Evolutionary conservation across 2,329 filamentous ascomycete genomes (phyloP), one percentile per base, ranked within the genome.

Genomic region (Diaporthe sp.): DNA sequence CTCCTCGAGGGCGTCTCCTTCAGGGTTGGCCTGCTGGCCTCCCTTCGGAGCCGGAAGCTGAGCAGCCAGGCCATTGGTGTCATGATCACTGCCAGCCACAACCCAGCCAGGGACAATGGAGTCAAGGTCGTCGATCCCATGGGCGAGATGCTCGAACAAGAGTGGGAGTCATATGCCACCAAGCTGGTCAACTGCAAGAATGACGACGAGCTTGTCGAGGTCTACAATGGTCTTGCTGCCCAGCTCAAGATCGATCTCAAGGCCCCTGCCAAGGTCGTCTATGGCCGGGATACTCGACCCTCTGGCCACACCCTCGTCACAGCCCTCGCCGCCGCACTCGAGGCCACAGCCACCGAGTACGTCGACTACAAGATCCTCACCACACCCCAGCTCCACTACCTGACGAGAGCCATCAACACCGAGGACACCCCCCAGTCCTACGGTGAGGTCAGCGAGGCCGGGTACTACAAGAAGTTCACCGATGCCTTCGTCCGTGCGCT

Each of bases 341-440:
- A 93, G 75, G 94, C 94, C 69, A 93, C 93, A 61, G 90, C 90
- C 72, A 91, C 93, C 71, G 91, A 94, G 75, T 93, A 91, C 81
- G 91, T 91, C 81, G 96, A 98, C 87, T 96, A 92, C 86, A 97
- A 96, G 84, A 92, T 96, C 82, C 88, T 98, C 80, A 98, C 97
- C 17, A 99, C 97, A 4, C 97, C 97, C n/a, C 97, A 98, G 86
- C 90, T 99, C 74, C 97, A 99, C 87, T 99, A 99, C 85, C 89
- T 98, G 77, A 96, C 96, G 42, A 94, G 97, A 77, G 97, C 96
- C 84, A 91, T 95, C 85, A 99, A 99, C 86, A 98, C 96, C 1
- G 90, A 97, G 79, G 94, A 94, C 75, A 97, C 94, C 2, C 92
- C 94, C 72, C 92, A 95, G 78, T 91, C 95, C 25, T 99, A 98